Evolutionary conservation across 2,329 filamentous ascomycete species (phyloP).

Genomic region (Fusarium begoniae): DNA sequence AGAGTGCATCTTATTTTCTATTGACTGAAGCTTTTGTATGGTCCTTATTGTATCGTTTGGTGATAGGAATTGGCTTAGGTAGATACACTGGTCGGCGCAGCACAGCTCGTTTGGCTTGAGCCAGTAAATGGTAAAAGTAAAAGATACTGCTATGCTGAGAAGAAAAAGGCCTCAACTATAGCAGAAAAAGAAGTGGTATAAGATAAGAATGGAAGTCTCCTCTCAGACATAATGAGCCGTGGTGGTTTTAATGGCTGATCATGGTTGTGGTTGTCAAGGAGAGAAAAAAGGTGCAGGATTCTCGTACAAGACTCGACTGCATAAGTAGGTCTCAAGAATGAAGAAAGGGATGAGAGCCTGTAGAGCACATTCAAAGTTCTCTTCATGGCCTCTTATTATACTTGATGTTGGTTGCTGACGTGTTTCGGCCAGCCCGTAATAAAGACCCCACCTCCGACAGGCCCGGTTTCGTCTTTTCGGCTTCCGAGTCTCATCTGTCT

Average conservation of each 20-base stretch:
- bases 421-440: background rate
- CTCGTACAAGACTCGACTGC: constrained; percentile 32
- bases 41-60: no score
- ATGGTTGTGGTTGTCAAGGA: constrained; percentile 12
- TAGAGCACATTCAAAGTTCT: background rate
- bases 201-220: constrained; percentile 3
- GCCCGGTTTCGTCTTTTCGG: constrained; percentile 28
- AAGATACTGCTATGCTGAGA: constrained; percentile 16
- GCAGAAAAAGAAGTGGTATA: constrained; percentile 1
- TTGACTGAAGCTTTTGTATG: background rate
- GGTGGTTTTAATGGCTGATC: background rate
- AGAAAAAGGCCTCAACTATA: constrained; percentile 2
- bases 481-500: constrained; percentile 35
- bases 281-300: constrained; percentile 15
- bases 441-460: constrained; percentile 30
- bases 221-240: constrained; percentile 22
- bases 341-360: constrained; percentile 16
- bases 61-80: background rate
- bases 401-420: background rate
- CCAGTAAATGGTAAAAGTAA: constrained; percentile 18
- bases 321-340: constrained; percentile 9
- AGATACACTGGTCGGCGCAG: background rate
- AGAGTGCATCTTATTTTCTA: constrained; percentile 4
- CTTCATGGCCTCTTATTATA: constrained; percentile 6
- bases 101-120: constrained; percentile 21